These are phyloP conservation scores for Auricularia sp. DNA, from an alignment of 768 basidiomycete species.

Conservation along the genomic window DNA sequence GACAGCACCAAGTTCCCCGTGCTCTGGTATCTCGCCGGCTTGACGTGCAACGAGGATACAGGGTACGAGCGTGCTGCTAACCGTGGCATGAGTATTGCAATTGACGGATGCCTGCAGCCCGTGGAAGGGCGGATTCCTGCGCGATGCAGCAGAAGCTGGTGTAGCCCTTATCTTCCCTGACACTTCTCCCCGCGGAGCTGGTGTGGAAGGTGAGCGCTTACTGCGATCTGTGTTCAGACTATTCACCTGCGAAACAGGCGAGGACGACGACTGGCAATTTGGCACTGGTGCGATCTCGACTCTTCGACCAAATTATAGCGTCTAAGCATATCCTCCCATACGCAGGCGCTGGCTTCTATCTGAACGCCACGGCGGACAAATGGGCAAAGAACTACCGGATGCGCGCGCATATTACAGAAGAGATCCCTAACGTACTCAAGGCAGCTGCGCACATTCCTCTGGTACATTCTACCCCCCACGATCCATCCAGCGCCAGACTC, in stretches of 20 bases:
- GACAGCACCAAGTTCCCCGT: conserved; percentile 47
- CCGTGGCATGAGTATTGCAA: neutral
- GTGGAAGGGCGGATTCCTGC: conserved; percentile 88
- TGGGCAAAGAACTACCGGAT: conserved; percentile 78
- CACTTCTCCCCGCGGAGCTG: conserved; percentile 89
- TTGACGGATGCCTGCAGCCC: conserved; percentile 37
- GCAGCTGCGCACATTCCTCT: conserved; percentile 59
- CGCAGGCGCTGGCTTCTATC: conserved; percentile 84
- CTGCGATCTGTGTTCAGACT: neutral
- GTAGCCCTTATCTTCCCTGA: conserved; percentile 93
- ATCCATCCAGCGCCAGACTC: neutral
- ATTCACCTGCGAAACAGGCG: conserved; percentile 18
- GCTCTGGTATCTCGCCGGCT: conserved; percentile 79
- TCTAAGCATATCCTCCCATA: neutral
- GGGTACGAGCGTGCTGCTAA: conserved; percentile 41
- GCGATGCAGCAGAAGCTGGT: conserved; percentile 73
- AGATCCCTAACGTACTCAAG: conserved; percentile 73
- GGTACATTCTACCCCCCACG: conserved; percentile 34
- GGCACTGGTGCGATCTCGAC: conserved; percentile 51
- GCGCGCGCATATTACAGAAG: conserved; percentile 73
- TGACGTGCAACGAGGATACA: conserved; percentile 89
- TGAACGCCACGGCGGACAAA: conserved; percentile 75
- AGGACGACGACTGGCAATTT: conserved; percentile 80
- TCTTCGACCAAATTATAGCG: neutral
- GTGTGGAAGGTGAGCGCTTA: conserved; percentile 43